Evolutionary conservation across 1,284 basidiomycete species (phyloP), one percentile per base, ranked within the genome.

Genomic region (Athelia psychrophila): DNA sequence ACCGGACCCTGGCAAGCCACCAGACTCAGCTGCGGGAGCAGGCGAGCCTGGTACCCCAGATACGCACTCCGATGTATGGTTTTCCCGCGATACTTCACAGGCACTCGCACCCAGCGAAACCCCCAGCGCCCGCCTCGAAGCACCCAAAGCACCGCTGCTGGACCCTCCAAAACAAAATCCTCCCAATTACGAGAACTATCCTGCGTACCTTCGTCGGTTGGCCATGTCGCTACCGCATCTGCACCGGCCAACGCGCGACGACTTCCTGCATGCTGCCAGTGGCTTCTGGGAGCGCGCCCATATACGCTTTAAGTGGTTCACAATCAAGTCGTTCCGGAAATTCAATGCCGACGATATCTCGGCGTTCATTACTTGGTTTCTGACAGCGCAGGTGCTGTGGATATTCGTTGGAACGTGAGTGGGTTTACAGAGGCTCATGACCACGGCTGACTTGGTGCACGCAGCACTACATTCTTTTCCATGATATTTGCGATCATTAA

Each of bases 321-420:
- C 94, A 10, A 97, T 99, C 60, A 83, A 93, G 58, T 94, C 93
- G 1, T 99, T 98, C 73, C 83, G 96, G 30, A 88, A 86, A 60
- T 99, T 97, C 74, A 95, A 98, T 59, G 89, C 92, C 47, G 97
- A 99, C 67, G 97, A 99, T 67, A 90, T 97, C 53, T 96, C 93
- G 49, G 96, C 95, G 1, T 98, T 99, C 71, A 74, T 97, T 44
- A 96, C 93, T 46, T 94, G 95, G 84, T 91, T 97, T 61, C 72
- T 98, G 44, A 88, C 98, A 71, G 95, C 95, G 55, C 94, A 98
- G 63, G 93, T 91, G 3, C 71, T 94, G 18, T 97, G 95, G 91
- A 88, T 98, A 59, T 75, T 98, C 51, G 78, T 98, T 49, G 95
- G 94, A 70, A 99, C 97, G 90, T 93, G 66, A 74, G 91, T 79